Conservation (phyloP, 768 basidiomycete species). For the Lactifluus hygrophoroides region DNA sequence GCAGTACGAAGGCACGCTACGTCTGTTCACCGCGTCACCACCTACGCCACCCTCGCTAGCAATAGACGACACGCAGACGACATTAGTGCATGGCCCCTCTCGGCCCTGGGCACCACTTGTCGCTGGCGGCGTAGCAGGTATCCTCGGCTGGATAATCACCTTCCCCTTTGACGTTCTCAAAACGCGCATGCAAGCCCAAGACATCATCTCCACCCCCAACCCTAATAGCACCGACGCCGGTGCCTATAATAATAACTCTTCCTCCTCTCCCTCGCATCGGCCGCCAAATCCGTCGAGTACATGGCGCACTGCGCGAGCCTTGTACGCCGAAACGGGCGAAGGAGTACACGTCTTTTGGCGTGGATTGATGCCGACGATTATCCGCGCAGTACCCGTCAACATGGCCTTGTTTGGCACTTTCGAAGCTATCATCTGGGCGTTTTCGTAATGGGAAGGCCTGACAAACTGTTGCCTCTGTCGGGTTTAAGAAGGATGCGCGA, state of each 20-base stretch:
- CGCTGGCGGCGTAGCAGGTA: conserved; percentile 71
- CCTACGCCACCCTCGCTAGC: conserved; percentile 18
- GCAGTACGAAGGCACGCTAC: conserved; percentile 60
- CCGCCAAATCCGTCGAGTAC: conserved; percentile 30
- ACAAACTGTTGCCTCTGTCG: too few relatives aligned
- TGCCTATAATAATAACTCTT: neutral
- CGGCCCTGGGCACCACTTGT: conserved; percentile 51
- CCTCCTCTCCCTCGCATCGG: neutral
- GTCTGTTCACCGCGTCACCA: conserved; percentile 33
- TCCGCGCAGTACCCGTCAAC: conserved; percentile 81
- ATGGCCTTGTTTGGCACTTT: conserved; percentile 76
- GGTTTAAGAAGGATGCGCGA: too few relatives aligned
- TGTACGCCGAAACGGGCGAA: conserved; percentile 45
- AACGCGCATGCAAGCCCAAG: conserved; percentile 67
- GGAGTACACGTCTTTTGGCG: conserved; percentile 65
- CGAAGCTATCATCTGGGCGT: conserved; percentile 44
- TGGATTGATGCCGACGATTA: conserved; percentile 72
- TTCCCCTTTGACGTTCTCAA: conserved; percentile 90
- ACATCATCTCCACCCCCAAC: too few relatives aligned
- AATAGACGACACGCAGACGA: too few relatives aligned
- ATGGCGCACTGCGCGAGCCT: conserved; percentile 50
- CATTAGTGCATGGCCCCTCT: too few relatives aligned
- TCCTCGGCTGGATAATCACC: conserved; percentile 70
- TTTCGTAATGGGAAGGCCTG: conserved; percentile 25
- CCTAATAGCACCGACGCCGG: neutral